Conservation (phyloP, 2,329 filamentous ascomycete genomes). For the Ophiocordyceps camponoti-leonardi region DNA sequence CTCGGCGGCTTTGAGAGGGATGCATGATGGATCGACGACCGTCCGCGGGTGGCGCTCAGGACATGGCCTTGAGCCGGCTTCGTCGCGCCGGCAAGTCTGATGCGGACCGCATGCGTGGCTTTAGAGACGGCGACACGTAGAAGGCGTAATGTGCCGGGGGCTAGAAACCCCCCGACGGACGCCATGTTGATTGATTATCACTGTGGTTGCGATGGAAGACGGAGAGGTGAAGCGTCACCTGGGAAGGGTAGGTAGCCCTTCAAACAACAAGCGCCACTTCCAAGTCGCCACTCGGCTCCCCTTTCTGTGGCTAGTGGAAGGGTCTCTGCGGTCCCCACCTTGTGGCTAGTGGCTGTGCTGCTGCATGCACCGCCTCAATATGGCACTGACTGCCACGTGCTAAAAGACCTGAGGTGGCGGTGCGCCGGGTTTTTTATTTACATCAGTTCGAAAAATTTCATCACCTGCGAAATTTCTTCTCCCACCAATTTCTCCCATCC, state of each 20-base stretch:
- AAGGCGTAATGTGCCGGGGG: conserved; percentile 35
- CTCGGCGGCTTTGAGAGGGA: conserved; percentile 32
- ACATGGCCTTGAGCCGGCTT: conserved; percentile 27
- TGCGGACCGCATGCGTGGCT: conserved; percentile 32
- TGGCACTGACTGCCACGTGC: too few relatives aligned
- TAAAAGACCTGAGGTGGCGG: too few relatives aligned
- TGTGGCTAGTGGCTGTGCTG: background rate
- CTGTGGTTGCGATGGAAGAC: background rate
- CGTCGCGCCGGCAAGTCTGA: conserved; percentile 26
- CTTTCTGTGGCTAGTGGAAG: background rate
- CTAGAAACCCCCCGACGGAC: conserved; percentile 39
- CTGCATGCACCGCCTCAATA: background rate
- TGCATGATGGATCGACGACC: conserved; percentile 37
- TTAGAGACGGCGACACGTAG: conserved; percentile 33
- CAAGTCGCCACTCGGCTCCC: background rate
- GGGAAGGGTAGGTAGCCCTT: too few relatives aligned
- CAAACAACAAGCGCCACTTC: background rate
- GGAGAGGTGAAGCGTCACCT: background rate
- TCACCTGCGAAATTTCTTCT: too few relatives aligned
- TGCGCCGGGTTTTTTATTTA: too few relatives aligned
- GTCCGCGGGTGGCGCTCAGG: conserved; percentile 19
- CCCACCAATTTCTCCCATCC: too few relatives aligned
- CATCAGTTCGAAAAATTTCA: too few relatives aligned
- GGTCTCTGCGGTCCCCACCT: background rate
- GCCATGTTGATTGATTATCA: conserved; percentile 22